Evolutionary conservation across 2,329 filamentous ascomycete genomes (phyloP), one percentile per base, ranked within the genome.

Genomic region (Penicillium sp.): DNA sequence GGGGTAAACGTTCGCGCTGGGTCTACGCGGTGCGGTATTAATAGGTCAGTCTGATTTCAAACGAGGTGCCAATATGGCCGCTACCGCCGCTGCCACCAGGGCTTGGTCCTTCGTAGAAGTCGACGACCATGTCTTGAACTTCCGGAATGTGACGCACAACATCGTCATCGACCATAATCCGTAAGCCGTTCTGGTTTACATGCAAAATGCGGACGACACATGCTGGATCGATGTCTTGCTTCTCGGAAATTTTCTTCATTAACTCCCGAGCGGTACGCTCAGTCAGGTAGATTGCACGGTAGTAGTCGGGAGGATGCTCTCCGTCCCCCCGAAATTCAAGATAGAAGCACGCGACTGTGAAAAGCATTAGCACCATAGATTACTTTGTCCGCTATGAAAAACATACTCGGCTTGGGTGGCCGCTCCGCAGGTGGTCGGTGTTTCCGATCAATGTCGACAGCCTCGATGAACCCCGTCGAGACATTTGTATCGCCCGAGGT

Each of bases 111-210:
- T 94, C 87, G 55, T 89, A 81, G 56, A 87, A 84, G 64, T 88
- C 85, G 41, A 83, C 83, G 33, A 82, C 78, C 88, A 97, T 94
- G 68, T 96, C 92, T 73, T 97, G 91, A 29, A 92, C 92, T 76
- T 99, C 94, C 2, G 86, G 84, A 49, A 97, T 79, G 71, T 93
- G 89, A 43, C 84, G 83, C 27, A 97, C 85, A 46, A 95, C 87
- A 59, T 97, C 92, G 68, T 97, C 92, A 67, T 97, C 94, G 65
- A 97, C 83, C 68, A 95, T 85, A 53, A 97, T 86, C 66, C 91
- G 86, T 1, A 97, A 76, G 0, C 91, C 91, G 61, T 86, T 85
- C 12, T 86, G 81, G 41, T 89, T 87, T 50, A 92, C 79, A 55
- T 86, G 89, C 5, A 96, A 79, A 1, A 87, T 87, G 33, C 89